Evolutionary conservation across 345 rosid species (phyloP).

Genomic region (Arabis hirsuta): DNA sequence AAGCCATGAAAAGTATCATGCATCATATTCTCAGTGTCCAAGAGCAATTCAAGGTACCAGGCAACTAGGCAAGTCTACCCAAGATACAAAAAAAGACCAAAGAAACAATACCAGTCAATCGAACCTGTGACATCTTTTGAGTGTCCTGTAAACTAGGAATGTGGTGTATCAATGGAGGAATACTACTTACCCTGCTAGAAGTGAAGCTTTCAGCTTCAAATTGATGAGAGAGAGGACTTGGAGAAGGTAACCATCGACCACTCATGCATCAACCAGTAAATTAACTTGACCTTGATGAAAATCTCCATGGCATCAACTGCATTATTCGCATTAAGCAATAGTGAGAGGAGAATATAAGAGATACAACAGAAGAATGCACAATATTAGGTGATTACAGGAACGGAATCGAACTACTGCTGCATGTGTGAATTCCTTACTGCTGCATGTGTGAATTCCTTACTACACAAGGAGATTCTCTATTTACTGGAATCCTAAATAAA

Average conservation of each 20-base stretch:
- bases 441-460: slow-evolving; percentile 63
- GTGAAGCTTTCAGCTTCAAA: too few relatives aligned
- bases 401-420: slow-evolving; percentile 71
- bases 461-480: neutral
- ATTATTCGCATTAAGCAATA: slow-evolving; percentile 33
- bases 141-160: slow-evolving; percentile 48
- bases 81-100: slow-evolving; percentile 48
- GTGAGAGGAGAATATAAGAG: slow-evolving; percentile 32
- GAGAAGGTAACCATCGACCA: slow-evolving; percentile 94
- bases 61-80: slow-evolving; percentile 26
- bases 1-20: neutral
- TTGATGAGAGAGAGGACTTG: too few relatives aligned
- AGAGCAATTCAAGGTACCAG: slow-evolving; percentile 18
- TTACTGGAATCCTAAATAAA: neutral
- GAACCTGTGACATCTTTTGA: slow-evolving; percentile 99
- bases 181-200: too few relatives aligned
- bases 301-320: slow-evolving; percentile 81
- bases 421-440: slow-evolving; percentile 71
- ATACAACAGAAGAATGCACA: slow-evolving; percentile 5
- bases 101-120: slow-evolving; percentile 72
- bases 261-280: slow-evolving; percentile 95
- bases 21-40: slow-evolving; percentile 18
- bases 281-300: slow-evolving; percentile 53
- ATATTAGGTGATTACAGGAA: slow-evolving; percentile 52
- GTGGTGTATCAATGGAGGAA: neutral